Base-by-base conservation (phyloP, 805 yeast species). In the Millerago galiae region DNA sequence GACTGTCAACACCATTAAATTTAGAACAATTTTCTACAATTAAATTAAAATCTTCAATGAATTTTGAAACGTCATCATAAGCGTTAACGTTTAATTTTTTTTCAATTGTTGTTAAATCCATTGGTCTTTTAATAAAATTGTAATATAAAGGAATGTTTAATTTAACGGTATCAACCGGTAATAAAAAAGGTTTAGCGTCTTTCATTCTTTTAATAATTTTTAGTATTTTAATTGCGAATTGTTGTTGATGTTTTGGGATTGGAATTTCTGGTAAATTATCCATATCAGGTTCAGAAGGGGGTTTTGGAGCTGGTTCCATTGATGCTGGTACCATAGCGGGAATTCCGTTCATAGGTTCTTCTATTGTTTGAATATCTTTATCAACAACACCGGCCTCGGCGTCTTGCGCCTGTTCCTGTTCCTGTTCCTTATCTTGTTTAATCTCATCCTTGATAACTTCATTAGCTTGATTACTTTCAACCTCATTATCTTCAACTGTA, bases 81-180 rank as follows among this genome's bases (percentile, higher is more conserved):
- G 87, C 90, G 56, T 79, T 77, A 8, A 62, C 77, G 33, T 59
- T 70, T 32, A 90, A 65, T 63, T 90, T 91, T 54, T 75, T 77
- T 63, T 93, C 99, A 50, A 93, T 85, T 2, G 97, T 88, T 4
- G 90, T 75, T 28, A 93, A 68, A 61, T 91, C 98, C 97, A 93
- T 93, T 32, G 99, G 99, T 55, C 82, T 71, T 50, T 76, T 72
- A 55, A 93, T 79, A 56, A 77, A 79, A 54, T 88, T 89, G 62
- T 82, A 87, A 62, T 93, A 93, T 49, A 84, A 79, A 3, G 99
- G 99, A 43, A 93, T 85, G 56, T 90, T 88, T 47, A 88, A 75
- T 59, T 86, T 88, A 38, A 83, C 81, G 3, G 77, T 84, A 61
- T 93, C 98, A 16, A 93, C 99, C 0, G 99, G 99, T 40, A 70